Evolutionary conservation across 371 early-diverging fungal species (phyloP), one percentile per base, ranked within the genome.

Genomic region (Chytridiales sp.): DNA sequence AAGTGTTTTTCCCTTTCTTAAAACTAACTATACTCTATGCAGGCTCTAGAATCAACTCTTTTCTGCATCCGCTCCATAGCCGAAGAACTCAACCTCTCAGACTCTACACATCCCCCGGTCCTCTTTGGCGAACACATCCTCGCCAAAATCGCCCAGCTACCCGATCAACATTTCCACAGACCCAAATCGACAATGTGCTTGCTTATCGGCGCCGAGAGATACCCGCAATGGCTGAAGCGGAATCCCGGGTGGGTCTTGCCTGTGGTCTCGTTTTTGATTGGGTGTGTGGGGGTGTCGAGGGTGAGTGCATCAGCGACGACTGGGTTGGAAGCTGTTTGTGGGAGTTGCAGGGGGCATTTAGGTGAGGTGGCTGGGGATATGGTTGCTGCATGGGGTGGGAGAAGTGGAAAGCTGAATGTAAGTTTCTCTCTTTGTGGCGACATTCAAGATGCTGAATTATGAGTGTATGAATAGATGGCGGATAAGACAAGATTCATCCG

Each of bases 21-120:
- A 32, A 52, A 52, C 31, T 22, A 31, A 11, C 47, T 34, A 22
- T 53, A 47, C 34, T 54, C 46, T 46, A n/a, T 43, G 22, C 42
- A 83, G 76, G 62, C 70, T 30, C 52, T 87, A 34, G 87, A 89
- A 60, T 78, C 87, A 0, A 78, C 85, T 1, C 47, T 89, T 1
- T 87, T 80, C 61, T 81, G 79, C 35, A 53, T 89, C 48, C 84
- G 81, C 41, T 81, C 85, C 34, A 75, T 90, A 5, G 84, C 86
- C 2, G 93, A 91, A 59, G 87, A 87, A 4, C 81, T 88, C 4
- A 74, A 81, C 1, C 64, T 80, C 17, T 63, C 67, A 1, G 31
- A 51, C n/a, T 4, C 56, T 3, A 34, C 48, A 22, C 57, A 55
- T 36, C 39, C 61, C 19, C 46, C 47, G 24, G 19, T 34, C 35